These are phyloP conservation scores for Saturnispora kantuleensis DNA, from an alignment of 805 yeast species.

Conservation along the genomic window DNA sequence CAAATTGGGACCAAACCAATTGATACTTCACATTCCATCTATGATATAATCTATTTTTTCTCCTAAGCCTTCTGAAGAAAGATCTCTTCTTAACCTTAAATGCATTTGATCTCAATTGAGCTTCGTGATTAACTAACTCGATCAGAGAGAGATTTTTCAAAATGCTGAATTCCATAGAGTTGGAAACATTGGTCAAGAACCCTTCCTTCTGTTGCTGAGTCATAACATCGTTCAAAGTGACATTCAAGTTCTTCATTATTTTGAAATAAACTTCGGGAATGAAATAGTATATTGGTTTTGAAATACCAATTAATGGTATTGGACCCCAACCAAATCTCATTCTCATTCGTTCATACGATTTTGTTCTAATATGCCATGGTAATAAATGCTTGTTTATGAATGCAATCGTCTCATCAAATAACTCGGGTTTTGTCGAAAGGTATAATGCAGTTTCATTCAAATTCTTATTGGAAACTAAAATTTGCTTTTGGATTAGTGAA, in stretches of 20 bases:
- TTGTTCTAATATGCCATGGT: constrained; percentile 16
- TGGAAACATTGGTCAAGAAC: constrained; percentile 9
- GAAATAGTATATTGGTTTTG: constrained; percentile 8
- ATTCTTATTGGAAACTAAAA: constrained; percentile 20
- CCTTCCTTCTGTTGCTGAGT: constrained; percentile 8
- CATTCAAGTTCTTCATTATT: constrained; percentile 14
- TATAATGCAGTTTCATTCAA: constrained; percentile 22
- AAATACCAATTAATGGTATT: constrained; percentile 6
- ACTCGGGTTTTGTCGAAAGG: constrained; percentile 15
- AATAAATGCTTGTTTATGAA: constrained; percentile 23
- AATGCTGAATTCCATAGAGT: constrained; percentile 11
- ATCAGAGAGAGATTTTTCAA: constrained; percentile 11
- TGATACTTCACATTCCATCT: constrained; percentile 8
- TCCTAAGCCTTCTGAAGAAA: neutral
- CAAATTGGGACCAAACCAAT: neutral
- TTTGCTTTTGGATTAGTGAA: constrained; percentile 16
- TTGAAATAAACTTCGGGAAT: constrained; percentile 10
- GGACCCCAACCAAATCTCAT: constrained; percentile 10
- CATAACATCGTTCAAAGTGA: constrained; percentile 9
- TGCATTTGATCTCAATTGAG: neutral
- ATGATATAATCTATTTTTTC: neutral
- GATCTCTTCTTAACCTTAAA: neutral
- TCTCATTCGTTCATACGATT: constrained; percentile 8
- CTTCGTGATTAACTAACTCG: neutral
- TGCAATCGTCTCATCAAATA: constrained; percentile 17